Base-by-base conservation (phyloP, 2,329 filamentous ascomycete genomes). In the Penicillium frequentans region DNA sequence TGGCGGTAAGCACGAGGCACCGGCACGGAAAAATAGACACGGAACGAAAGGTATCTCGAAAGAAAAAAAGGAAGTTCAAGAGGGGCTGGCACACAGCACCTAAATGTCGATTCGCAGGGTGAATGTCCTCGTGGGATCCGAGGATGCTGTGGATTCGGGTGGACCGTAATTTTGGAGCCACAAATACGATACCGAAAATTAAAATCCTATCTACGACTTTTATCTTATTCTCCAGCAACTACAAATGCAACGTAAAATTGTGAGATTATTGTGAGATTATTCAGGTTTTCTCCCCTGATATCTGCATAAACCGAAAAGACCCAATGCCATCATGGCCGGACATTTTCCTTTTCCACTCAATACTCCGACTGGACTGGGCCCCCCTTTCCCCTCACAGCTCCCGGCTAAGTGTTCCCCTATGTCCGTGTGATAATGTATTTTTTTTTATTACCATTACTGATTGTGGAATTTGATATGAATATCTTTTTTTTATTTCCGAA, bases 51-150 rank as follows among this genome's bases (percentile, higher is more conserved):
- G 63, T 58, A 52, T 49, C 54, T 61, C 60, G 63, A 66, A 58
- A 54, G 62, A 65, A 60, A 59, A 64, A 61, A 52, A 57, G 60
- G 61, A 63, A 65, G 57, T 56, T 68, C 57, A 56, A 33, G 50
- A 56, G 57, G 43, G 31, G 31, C 31, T 33, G 31, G 31, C 31
- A 47, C 59, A 64, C 64, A 60, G 60, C 43, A 44, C 60, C 67
- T 71, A 73, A 72, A 72, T 47, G 26, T 39, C 42, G 61, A 63
- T 67, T 68, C 67, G 62, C 64, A 64, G 68, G 64, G 59, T 60
- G 60, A 65, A 64, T 62, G 59, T 58, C 68, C 70, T 73, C 71
- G 71, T 75, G 73, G 70, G 69, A 71, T 73, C 70, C 72, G 72
- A 73, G 69, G 67, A 66, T 68, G 60, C 56, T 60, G 69, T 73